phyloP scores from a whole-genome alignment of 2,329 filamentous ascomycete genomes.

The Ampelomyces quisqualis region DNA sequence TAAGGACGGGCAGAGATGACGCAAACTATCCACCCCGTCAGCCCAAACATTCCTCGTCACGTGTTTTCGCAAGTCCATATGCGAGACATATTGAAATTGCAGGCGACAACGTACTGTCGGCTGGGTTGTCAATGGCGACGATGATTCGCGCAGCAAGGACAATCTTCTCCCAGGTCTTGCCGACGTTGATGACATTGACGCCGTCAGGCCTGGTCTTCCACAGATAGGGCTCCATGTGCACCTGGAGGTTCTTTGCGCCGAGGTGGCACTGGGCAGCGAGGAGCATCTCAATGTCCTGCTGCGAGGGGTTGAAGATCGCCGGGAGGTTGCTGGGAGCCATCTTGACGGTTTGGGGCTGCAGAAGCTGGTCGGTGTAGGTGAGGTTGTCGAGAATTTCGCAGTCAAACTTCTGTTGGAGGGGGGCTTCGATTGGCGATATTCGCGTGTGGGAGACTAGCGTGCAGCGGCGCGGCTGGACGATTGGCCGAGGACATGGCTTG shows the following conservation, averaged over 20 bases:
- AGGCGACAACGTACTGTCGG: constrained; percentile 69
- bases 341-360: constrained; percentile 54
- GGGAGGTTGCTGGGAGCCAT: constrained; percentile 97
- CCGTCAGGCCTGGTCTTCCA: constrained; percentile 99
- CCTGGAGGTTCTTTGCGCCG: constrained; percentile 98
- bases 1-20: constrained; percentile 99
- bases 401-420: constrained; percentile 23
- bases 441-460: constrained; percentile 14
- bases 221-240: constrained; percentile 99
- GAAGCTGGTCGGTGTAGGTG: constrained; percentile 23
- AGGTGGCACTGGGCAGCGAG: constrained; percentile 95
- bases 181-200: constrained; percentile 98
- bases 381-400: constrained; percentile 27
- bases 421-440: constrained; percentile 13
- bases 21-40: constrained; percentile 47
- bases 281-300: constrained; percentile 99
- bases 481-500: constrained; percentile 2
- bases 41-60: constrained; percentile 4
- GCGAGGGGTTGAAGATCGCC: constrained; percentile 92
- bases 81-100: constrained; percentile 6
- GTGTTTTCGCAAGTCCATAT: neutral
- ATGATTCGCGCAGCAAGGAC: constrained; percentile 98
- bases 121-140: constrained; percentile 97
- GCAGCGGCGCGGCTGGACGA: constrained; percentile 2
- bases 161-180: constrained; percentile 99